phyloP scores from a whole-genome alignment of 75 land plant genomes.

The Pinus tabuliformis region DNA sequence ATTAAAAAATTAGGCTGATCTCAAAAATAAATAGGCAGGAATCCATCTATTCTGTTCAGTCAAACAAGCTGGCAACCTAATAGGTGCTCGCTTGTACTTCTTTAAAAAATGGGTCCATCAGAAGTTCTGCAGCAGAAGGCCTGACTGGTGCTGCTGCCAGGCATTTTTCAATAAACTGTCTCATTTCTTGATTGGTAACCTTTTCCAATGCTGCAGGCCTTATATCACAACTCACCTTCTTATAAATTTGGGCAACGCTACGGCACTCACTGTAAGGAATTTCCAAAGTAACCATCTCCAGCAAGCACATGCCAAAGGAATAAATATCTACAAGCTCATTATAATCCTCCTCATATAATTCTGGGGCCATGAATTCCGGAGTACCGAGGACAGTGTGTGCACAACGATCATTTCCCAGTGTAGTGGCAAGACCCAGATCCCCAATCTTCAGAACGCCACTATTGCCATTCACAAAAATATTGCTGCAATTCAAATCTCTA shows the following conservation, averaged over 20 bases:
- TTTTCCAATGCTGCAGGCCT: conserved; percentile 46
- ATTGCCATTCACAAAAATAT: conserved; percentile 83
- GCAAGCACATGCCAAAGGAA: no score
- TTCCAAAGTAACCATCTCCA: conserved; percentile 74
- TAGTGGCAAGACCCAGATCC: conserved; percentile 68
- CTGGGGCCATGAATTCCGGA: no score
- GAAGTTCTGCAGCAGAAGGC: conserved; percentile 48
- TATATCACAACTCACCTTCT: conserved; percentile 59
- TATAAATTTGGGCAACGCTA: conserved; percentile 55
- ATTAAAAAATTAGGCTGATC: no score
- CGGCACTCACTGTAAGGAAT: conserved; percentile 81
- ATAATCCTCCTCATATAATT: no score
- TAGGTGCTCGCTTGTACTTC: no score
- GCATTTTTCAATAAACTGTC: conserved; percentile 40
- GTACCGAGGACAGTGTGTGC: no score
- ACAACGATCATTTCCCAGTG: conserved; percentile 37
- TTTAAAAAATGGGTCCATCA: conserved; percentile 26
- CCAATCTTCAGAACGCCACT: conserved; percentile 74
- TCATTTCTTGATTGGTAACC: conserved; percentile 34
- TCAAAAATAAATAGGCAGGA: no score
- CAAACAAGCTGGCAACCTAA: no score
- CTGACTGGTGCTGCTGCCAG: conserved; percentile 18
- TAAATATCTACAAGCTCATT: no score
- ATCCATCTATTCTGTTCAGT: no score
- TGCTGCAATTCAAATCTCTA: conserved; percentile 78